Percentiles rank a stretch among this genome's conserved stretches.
These are phyloP conservation scores for Globisporangium radiosum DNA, from an alignment of 352 stramenopile genomes.

Conservation along the genomic window DNA sequence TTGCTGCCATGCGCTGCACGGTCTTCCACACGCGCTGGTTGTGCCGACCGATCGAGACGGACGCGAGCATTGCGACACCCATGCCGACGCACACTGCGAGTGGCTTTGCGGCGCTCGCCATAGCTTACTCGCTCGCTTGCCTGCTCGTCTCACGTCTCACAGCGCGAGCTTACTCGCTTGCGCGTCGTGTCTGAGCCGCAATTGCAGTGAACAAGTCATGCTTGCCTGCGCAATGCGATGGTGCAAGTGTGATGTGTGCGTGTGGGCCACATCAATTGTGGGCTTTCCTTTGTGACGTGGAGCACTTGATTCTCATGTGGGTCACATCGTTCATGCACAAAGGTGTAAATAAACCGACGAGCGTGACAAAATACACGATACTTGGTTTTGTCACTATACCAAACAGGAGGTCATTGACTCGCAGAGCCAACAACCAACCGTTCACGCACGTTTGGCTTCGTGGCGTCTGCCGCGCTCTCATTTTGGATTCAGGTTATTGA, in stretches of 20 bases:
- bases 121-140: neutral
- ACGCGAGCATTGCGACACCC: slow-evolving; percentile 64
- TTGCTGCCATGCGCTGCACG: slow-evolving; percentile 22
- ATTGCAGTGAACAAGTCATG: too few relatives aligned
- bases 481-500: slow-evolving; percentile 91
- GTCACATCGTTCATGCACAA: neutral
- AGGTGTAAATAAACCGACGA: neutral
- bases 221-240: too few relatives aligned
- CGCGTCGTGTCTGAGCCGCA: too few relatives aligned
- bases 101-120: slow-evolving; percentile 15
- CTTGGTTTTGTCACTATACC: neutral
- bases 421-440: slow-evolving; percentile 2
- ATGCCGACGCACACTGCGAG: slow-evolving; percentile 60
- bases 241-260: neutral
- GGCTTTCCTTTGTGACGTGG: neutral
- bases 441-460: neutral
- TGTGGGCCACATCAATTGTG: neutral
- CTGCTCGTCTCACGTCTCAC: too few relatives aligned
- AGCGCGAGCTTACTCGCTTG: too few relatives aligned
- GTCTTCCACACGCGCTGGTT: slow-evolving; percentile 47
- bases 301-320: too few relatives aligned
- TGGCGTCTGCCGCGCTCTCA: neutral
- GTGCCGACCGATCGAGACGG: slow-evolving; percentile 45
- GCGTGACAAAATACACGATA: neutral
- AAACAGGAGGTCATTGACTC: slow-evolving; percentile 2